Percentiles rank a stretch among this genome's conserved stretches.
phyloP scores from a whole-genome alignment of 2,329 filamentous ascomycete genomes.

The Fusarium sp. region DNA sequence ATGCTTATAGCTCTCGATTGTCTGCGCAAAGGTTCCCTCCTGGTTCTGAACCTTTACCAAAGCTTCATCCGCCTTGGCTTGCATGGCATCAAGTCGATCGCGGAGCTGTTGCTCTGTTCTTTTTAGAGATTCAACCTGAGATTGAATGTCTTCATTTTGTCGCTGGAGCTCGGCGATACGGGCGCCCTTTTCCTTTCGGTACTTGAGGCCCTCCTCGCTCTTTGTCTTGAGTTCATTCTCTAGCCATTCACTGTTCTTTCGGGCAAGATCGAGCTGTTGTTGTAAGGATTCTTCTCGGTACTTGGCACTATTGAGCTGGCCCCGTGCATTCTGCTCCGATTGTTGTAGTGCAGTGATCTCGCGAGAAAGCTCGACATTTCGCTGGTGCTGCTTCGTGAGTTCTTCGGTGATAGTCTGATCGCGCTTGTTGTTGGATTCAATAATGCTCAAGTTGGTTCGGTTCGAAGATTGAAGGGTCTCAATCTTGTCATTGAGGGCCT shows the following conservation, averaged over 20 bases:
- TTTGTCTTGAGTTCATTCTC: constrained; percentile 93
- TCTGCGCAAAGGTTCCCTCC: constrained; percentile 81
- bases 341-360: constrained; percentile 86
- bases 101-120: constrained; percentile 84
- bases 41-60: constrained; percentile 85
- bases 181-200: constrained; percentile 92
- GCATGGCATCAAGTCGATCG: constrained; percentile 82
- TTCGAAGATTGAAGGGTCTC: constrained; percentile 90
- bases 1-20: constrained; percentile 86
- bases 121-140: constrained; percentile 79
- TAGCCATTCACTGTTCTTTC: constrained; percentile 92
- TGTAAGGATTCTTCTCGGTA: constrained; percentile 91
- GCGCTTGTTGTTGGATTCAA: constrained; percentile 88
- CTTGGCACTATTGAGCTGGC: constrained; percentile 81
- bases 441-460: constrained; percentile 85
- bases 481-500: constrained; percentile 83
- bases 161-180: constrained; percentile 89
- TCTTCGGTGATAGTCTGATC: constrained; percentile 89
- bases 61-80: constrained; percentile 86
- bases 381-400: constrained; percentile 87
- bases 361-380: constrained; percentile 83
- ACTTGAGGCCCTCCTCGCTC: constrained; percentile 85
- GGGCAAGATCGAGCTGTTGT: constrained; percentile 89
- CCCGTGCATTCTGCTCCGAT: constrained; percentile 82
- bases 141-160: constrained; percentile 84